Conservation (phyloP, 768 basidiomycete species). For the Tulasnella sp. region DNA sequence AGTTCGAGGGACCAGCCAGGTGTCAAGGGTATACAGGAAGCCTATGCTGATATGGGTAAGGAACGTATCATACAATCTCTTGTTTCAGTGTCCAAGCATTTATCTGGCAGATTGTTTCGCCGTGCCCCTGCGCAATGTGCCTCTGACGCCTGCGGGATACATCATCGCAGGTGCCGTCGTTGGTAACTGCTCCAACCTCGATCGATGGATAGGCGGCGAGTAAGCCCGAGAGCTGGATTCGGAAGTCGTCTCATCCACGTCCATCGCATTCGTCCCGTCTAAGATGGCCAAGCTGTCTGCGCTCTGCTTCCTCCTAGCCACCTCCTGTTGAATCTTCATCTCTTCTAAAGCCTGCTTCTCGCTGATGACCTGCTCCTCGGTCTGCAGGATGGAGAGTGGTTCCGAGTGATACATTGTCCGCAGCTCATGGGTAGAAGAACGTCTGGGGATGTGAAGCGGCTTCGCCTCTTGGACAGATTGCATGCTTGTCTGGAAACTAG, state of each 20-base stretch:
- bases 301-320: neutral
- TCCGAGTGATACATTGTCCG: neutral
- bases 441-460: too few species aligned
- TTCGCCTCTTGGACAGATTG: too few species aligned
- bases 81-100: too few species aligned
- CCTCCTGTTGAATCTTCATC: neutral
- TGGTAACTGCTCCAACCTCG: constrained; percentile 4
- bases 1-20: too few species aligned
- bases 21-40: too few species aligned
- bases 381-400: neutral
- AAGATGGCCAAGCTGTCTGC: neutral
- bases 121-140: neutral
- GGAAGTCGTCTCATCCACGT: neutral
- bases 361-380: too few species aligned
- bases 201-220: constrained; percentile 4
- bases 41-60: too few species aligned
- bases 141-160: neutral
- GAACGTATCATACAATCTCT: too few species aligned
- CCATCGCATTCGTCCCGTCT: neutral
- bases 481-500: too few species aligned
- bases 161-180: constrained; percentile 5
- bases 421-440: neutral
- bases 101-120: too few species aligned
- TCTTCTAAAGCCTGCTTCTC: too few species aligned
- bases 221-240: neutral